Evolutionary conservation across 805 yeast genomes (phyloP).

Genomic region (Monosporozyma servazzii): DNA sequence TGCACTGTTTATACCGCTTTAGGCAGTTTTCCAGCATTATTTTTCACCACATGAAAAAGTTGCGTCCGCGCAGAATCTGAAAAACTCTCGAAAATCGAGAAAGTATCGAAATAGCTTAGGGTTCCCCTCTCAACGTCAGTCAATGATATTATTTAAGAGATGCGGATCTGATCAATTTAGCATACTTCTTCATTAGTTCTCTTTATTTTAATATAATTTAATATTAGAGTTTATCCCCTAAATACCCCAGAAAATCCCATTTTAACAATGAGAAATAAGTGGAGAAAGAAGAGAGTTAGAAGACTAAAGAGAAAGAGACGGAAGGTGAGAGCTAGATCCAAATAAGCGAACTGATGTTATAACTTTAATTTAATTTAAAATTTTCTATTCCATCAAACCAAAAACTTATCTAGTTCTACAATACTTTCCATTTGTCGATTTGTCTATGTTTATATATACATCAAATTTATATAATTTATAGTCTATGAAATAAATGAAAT

Average conservation of each 20-base stretch:
- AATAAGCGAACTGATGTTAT: slow-evolving; percentile 50
- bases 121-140: neutral
- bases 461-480: slow-evolving; percentile 4
- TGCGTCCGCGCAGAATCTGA: neutral
- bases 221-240: neutral
- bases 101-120: neutral
- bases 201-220: neutral
- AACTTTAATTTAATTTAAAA: neutral
- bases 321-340: slow-evolving; percentile 99
- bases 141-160: neutral
- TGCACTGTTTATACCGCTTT: neutral
- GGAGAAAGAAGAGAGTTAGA: slow-evolving; percentile 99
- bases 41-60: neutral
- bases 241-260: slow-evolving; percentile 4
- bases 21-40: neutral
- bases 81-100: neutral
- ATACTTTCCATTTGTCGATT: slow-evolving; percentile 1
- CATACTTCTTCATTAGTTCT: neutral
- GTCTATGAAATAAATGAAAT: slow-evolving; percentile 3
- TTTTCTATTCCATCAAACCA: slow-evolving; percentile 1
- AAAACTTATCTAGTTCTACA: slow-evolving; percentile 5
- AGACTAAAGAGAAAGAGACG: slow-evolving; percentile 99
- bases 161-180: neutral
- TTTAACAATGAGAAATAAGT: slow-evolving; percentile 79
- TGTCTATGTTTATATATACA: slow-evolving; percentile 1